Evolutionary conservation across 148 eudicot genomes (phyloP), one percentile per base, ranked within the genome.

Genomic region (Beta vulgaris): DNA sequence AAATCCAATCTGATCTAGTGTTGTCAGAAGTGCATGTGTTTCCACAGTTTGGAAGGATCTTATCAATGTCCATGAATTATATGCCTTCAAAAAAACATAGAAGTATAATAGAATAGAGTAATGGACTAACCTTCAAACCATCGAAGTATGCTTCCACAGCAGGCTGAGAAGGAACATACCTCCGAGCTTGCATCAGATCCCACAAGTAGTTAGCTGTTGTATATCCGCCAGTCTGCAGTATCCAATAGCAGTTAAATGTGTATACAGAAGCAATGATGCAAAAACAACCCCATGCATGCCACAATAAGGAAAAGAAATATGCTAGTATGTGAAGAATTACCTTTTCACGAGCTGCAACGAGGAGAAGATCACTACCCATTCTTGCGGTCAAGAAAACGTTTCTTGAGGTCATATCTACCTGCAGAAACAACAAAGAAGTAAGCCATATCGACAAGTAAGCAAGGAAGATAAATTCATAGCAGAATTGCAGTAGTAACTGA

Each of bases 121-220:
- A 68, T 19, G 46, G 54, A 84, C 91, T 93, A 77, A 94, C 98
- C 81, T 83, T 94, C 74, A 94, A 85, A 77, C 96, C 95, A 19
- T 75, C 70, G 75, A 82, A 73, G 78, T 94, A 94, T 34, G 98
- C 97, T 82, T 87, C 88, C 69, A 89, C 88, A 54, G 89, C 97
- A 71, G 93, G 89, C 67, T 78, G 82, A 34, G 84, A 68, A 68
- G 91, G 89, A 54, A 51, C 60, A 15, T 81, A 26, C 3, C 74
- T 81, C 61, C 88, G 91, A 68, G 91, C 81, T 80, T 92, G 92
- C 96, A 92, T 83, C 84, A 87, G 77, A 83, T 94, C 98, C 98
- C 98, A 94, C 42, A 94, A 36, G 73, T 86, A 79, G 80, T 92
- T 92, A 13, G 97, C 96, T 42, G 79, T 61, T 19, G 87, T 90